Percentiles rank a stretch among this genome's conserved stretches.
phyloP scores from a whole-genome alignment of 225 moss, liverwort and hornwort species.

The Polytrichum formosum region DNA sequence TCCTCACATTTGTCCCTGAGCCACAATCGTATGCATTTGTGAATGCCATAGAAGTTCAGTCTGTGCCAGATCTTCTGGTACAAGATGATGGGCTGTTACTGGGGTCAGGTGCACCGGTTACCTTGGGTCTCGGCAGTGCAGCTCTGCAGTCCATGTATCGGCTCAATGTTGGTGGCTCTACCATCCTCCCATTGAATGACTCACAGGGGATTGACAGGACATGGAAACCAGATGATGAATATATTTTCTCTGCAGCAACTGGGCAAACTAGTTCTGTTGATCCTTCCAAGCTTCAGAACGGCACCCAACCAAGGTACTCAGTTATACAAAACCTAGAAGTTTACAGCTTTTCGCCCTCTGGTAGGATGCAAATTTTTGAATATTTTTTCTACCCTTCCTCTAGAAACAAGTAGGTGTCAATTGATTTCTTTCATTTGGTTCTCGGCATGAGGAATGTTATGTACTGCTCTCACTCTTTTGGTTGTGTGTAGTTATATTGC shows the following conservation, averaged over 20 bases:
- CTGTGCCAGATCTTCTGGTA: constrained; percentile 45
- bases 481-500: constrained; percentile 46
- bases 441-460: too few relatives aligned
- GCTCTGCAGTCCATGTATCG: constrained; percentile 72
- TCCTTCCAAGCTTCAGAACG: too few relatives aligned
- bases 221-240: constrained; percentile 49
- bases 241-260: constrained; percentile 50
- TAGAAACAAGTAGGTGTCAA: too few relatives aligned
- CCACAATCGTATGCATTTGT: constrained; percentile 63
- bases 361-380: background rate
- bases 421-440: too few relatives aligned
- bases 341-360: too few relatives aligned
- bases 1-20: constrained; percentile 57
- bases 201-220: constrained; percentile 34
- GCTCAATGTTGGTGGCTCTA: constrained; percentile 61
- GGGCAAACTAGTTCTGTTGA: constrained; percentile 19
- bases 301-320: too few relatives aligned
- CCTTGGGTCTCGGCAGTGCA: constrained; percentile 20
- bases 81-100: constrained; percentile 5
- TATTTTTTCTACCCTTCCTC: too few relatives aligned
- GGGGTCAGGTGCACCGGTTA: background rate
- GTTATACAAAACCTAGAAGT: too few relatives aligned
- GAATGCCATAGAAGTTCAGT: constrained; percentile 75
- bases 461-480: background rate
- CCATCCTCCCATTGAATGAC: constrained; percentile 40